These are phyloP conservation scores for Leishmania major DNA, from an alignment of 208 protist genomes.

Conservation along the genomic window DNA sequence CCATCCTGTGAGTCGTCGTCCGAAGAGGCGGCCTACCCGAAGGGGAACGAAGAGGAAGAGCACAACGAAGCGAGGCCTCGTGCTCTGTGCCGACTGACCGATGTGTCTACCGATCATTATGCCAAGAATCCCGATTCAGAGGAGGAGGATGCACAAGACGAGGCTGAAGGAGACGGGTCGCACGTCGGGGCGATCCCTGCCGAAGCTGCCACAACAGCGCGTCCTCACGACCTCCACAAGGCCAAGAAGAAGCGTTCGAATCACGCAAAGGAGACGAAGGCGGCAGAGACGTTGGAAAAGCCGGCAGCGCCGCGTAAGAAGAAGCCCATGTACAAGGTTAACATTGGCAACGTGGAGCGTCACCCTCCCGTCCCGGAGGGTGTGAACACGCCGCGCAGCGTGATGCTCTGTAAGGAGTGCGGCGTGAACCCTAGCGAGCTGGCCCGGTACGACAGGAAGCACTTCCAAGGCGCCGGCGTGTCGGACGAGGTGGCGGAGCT, in stretches of 20 bases:
- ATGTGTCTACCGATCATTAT: not conserved
- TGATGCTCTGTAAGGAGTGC: slow-evolving; percentile 56
- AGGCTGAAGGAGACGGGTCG: not conserved
- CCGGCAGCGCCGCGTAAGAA: slow-evolving; percentile 24
- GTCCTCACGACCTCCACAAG: slow-evolving; percentile 7
- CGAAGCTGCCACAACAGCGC: slow-evolving; percentile 4
- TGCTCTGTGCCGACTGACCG: not conserved
- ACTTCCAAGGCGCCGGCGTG: slow-evolving; percentile 57
- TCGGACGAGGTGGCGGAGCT: slow-evolving; percentile 46
- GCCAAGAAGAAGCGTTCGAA: not conserved
- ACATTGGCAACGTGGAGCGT: slow-evolving; percentile 53
- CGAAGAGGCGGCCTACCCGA: not conserved
- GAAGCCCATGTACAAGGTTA: slow-evolving; percentile 30
- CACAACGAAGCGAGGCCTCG: not conserved
- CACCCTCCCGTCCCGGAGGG: slow-evolving; percentile 42
- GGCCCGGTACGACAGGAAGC: slow-evolving; percentile 30
- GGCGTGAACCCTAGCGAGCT: slow-evolving; percentile 64
- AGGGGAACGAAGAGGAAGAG: not conserved
- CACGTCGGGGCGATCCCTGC: not conserved
- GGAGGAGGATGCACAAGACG: not conserved
- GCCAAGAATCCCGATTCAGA: slow-evolving; percentile 2
- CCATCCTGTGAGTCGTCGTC: not conserved
- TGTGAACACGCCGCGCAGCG: slow-evolving; percentile 78
- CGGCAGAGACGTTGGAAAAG: not conserved
- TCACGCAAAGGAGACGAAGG: not conserved